Percentiles rank a stretch among this genome's conserved stretches.
These are phyloP conservation scores for Immersiporthe knoxdaviesiana DNA, from an alignment of 2,329 filamentous ascomycete species.

Conservation along the genomic window DNA sequence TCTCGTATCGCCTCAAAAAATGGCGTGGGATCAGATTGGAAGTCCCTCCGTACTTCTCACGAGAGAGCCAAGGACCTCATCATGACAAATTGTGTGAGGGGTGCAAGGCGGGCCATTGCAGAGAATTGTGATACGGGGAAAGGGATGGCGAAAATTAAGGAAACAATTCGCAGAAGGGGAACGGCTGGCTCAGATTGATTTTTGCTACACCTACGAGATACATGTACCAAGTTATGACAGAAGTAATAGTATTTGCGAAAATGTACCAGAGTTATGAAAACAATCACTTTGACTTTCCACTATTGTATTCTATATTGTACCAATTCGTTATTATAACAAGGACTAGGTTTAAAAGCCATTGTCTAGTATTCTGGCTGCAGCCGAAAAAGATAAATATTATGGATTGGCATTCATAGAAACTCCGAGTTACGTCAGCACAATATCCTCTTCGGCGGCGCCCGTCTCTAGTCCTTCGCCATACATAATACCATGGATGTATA, in stretches of 20 bases:
- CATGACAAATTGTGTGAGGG: conserved; percentile 1
- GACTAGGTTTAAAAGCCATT: too few species aligned
- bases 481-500: background rate
- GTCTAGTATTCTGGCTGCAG: too few species aligned
- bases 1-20: conserved; percentile 36
- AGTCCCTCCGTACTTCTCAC: conserved; percentile 6
- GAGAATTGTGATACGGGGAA: background rate
- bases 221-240: background rate
- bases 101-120: conserved; percentile 19
- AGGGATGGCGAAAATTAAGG: too few species aligned
- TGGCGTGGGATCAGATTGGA: conserved; percentile 33
- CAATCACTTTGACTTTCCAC: too few species aligned
- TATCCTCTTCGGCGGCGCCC: background rate
- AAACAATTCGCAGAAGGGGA: too few species aligned
- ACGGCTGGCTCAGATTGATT: too few species aligned
- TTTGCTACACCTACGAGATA: too few species aligned
- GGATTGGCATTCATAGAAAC: too few species aligned
- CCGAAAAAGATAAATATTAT: too few species aligned
- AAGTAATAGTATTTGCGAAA: background rate
- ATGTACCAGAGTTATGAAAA: too few species aligned
- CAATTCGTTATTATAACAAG: too few species aligned
- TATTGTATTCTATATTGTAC: too few species aligned
- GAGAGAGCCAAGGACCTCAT: background rate
- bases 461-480: background rate
- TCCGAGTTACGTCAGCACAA: background rate